A percentile compares a stretch with the other conserved stretches of the same genome.
Evolutionary conservation across 495 filamentous ascomycete species (phyloP).

Genomic region (Lasiosphaeriaceae sp.): DNA sequence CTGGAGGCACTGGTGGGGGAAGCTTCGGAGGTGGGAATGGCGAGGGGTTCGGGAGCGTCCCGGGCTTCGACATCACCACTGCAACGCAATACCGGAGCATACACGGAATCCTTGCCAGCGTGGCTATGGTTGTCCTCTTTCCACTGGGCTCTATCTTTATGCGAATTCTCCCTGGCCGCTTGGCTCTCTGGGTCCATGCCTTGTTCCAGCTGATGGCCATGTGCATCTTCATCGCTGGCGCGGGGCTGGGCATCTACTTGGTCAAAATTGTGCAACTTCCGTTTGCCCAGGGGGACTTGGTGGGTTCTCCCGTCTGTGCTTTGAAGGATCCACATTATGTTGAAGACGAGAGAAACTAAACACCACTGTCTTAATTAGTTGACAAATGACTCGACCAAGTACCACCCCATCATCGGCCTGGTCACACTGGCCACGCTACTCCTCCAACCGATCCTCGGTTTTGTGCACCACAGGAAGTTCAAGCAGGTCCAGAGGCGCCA

Average conservation of each 20-base stretch:
- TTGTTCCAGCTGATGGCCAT: constrained; percentile 52
- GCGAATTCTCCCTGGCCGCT: constrained; percentile 40
- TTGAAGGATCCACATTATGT: too few relatives aligned
- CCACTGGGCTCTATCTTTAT: constrained; percentile 53
- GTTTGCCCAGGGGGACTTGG: constrained; percentile 13
- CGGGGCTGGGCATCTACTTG: constrained; percentile 56
- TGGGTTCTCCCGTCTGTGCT: constrained; percentile 10
- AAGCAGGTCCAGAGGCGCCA: constrained; percentile 42
- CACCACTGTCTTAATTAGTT: too few relatives aligned
- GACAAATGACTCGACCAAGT: constrained; percentile 20
- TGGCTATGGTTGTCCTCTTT: constrained; percentile 50
- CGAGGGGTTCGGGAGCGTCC: not conserved
- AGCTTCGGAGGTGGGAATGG: not conserved
- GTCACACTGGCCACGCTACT: constrained; percentile 50
- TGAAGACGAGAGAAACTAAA: too few relatives aligned
- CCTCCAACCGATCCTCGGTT: constrained; percentile 59
- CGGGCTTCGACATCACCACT: constrained; percentile 20
- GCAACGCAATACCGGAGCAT: constrained; percentile 23
- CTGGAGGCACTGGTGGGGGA: not conserved
- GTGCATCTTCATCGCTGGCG: constrained; percentile 47
- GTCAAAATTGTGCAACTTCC: constrained; percentile 30
- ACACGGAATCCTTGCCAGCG: constrained; percentile 40
- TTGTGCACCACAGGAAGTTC: constrained; percentile 57
- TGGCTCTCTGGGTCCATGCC: constrained; percentile 46
- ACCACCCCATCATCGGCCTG: constrained; percentile 56